phyloP scores from a whole-genome alignment of 345 rosid species.

The Eutrema japonicum region DNA sequence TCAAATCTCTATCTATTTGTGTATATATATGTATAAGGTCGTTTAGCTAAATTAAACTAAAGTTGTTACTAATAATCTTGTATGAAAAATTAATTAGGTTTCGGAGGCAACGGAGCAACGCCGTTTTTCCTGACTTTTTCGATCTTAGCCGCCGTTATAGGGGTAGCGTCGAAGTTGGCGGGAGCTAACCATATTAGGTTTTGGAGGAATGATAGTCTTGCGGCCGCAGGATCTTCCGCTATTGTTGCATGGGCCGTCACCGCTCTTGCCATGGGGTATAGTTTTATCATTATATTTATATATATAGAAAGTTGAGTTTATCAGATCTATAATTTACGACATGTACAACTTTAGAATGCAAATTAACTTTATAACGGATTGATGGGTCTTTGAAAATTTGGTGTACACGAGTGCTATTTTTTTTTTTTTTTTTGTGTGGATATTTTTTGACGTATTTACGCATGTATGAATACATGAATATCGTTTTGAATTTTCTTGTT shows the following conservation, averaged over 20 bases:
- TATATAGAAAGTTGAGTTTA: background rate
- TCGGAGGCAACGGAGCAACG: conserved; percentile 93
- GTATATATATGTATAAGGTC: background rate
- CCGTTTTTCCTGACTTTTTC: conserved; percentile 70
- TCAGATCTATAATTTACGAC: too few relatives aligned
- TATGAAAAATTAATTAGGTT: conserved; percentile 47
- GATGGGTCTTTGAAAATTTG: too few relatives aligned
- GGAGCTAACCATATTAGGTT: conserved; percentile 77
- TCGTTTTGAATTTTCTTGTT: too few relatives aligned
- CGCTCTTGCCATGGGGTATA: conserved; percentile 78
- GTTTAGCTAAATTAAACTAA: background rate
- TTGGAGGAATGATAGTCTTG: conserved; percentile 83
- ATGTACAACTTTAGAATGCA: too few relatives aligned
- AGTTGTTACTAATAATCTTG: background rate
- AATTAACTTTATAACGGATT: too few relatives aligned
- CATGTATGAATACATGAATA: background rate
- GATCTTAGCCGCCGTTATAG: conserved; percentile 64
- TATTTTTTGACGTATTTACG: background rate
- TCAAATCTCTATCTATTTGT: background rate
- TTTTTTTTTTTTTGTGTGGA: too few relatives aligned
- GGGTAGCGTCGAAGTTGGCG: conserved; percentile 69
- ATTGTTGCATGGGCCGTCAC: conserved; percentile 81
- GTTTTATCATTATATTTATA: background rate
- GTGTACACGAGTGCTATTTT: background rate
- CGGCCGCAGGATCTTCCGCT: conserved; percentile 73